Conservation (phyloP, 2,329 filamentous ascomycete genomes). For the Trichophyton rubrum region DNA sequence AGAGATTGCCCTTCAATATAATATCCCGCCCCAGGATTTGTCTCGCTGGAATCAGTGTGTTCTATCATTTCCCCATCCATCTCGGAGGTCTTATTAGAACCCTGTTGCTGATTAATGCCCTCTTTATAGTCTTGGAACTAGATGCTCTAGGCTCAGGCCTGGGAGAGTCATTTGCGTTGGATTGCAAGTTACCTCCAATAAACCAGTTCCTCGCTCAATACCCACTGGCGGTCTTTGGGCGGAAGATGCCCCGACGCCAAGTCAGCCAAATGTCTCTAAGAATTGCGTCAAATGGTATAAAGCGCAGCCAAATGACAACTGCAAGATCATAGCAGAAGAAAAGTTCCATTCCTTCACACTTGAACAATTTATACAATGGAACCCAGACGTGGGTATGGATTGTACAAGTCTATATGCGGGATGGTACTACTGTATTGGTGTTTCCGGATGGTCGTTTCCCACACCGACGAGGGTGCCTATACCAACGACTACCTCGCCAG, state of each 20-base stretch:
- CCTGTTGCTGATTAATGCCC: background rate
- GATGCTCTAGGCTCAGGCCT: background rate
- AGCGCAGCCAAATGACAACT: background rate
- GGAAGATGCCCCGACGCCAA: background rate
- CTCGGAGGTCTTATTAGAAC: background rate
- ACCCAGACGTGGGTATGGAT: background rate
- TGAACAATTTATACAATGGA: conserved; percentile 3
- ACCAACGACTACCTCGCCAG: background rate
- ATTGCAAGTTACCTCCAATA: background rate
- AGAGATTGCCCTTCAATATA: background rate
- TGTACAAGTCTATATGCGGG: conserved; percentile 2
- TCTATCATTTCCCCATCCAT: background rate
- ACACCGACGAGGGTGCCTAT: background rate
- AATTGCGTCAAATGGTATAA: background rate
- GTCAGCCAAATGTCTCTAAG: background rate
- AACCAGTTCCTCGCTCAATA: background rate
- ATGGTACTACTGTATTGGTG: conserved; percentile 4
- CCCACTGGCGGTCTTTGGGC: background rate
- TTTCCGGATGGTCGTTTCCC: background rate
- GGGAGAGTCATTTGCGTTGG: background rate
- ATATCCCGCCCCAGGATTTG: background rate
- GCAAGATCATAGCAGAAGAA: background rate
- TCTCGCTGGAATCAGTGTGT: background rate
- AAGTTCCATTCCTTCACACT: background rate
- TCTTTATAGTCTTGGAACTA: background rate